A percentile compares a stretch with the other conserved stretches of the same genome.
These are phyloP conservation scores for Citrullus amarus DNA, from an alignment of 306 rosid genomes.

Conservation along the genomic window DNA sequence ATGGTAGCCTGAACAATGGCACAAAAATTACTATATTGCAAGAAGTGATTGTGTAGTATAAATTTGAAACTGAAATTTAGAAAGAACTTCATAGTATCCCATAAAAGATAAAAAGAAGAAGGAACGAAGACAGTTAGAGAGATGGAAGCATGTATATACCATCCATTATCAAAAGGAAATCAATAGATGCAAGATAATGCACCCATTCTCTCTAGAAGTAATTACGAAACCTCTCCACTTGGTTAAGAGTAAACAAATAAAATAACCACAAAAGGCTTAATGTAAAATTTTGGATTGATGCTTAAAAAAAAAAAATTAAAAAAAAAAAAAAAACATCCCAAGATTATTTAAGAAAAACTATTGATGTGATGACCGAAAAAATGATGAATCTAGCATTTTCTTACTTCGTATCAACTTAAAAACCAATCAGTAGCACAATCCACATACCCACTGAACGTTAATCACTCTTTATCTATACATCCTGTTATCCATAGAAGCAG, in stretches of 20 bases:
- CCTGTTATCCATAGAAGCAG: neutral
- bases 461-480: neutral
- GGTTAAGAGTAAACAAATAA: neutral
- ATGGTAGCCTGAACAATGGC: conserved; percentile 35
- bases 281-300: neutral
- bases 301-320: neutral
- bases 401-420: neutral
- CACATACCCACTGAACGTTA: neutral
- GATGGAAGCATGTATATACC: neutral
- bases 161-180: neutral
- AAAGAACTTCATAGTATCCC: neutral
- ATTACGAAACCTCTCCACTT: neutral
- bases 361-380: neutral
- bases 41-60: neutral
- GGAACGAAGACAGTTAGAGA: neutral
- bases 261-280: neutral
- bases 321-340: neutral
- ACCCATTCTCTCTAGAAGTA: neutral
- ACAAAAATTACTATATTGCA: neutral
- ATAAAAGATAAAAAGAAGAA: neutral
- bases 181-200: neutral
- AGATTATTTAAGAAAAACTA: neutral
- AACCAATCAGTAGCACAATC: neutral
- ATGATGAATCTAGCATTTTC: neutral
- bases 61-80: neutral